Evolutionary conservation across 352 stramenopile genomes (phyloP).

Genomic region (Phytopythium mirpurense): DNA sequence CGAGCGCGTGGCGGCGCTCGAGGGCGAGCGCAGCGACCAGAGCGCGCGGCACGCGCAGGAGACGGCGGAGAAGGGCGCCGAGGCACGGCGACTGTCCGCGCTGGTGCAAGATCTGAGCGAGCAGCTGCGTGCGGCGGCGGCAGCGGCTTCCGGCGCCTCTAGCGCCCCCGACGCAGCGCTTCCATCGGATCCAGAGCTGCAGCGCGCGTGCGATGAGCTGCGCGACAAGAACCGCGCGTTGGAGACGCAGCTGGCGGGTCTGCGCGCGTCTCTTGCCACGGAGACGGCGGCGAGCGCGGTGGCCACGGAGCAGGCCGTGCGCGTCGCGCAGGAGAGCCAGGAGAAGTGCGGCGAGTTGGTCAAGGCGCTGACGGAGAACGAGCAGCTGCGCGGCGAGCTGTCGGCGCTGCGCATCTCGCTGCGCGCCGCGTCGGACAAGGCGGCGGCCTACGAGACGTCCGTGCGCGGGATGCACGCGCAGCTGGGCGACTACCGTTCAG

Average conservation of each 20-base stretch:
- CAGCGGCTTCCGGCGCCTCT: neutral
- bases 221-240: slow-evolving; percentile 34
- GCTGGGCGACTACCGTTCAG: slow-evolving; percentile 40
- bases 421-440: slow-evolving; percentile 28
- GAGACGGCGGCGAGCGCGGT: slow-evolving; percentile 30
- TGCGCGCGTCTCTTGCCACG: slow-evolving; percentile 26
- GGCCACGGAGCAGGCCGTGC: slow-evolving; percentile 21
- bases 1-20: slow-evolving; percentile 36
- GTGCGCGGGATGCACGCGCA: slow-evolving; percentile 46
- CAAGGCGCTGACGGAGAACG: slow-evolving; percentile 42
- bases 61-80: slow-evolving; percentile 18
- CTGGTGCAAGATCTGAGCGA: slow-evolving; percentile 13
- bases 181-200: neutral
- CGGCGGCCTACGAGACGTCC: slow-evolving; percentile 38
- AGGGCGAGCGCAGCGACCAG: slow-evolving; percentile 19
- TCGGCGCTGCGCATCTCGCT: slow-evolving; percentile 24
- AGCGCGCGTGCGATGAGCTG: slow-evolving; percentile 17
- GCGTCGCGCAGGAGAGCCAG: slow-evolving; percentile 33
- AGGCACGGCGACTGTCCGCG: slow-evolving; percentile 18
- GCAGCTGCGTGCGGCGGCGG: slow-evolving; percentile 5
- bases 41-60: slow-evolving; percentile 10
- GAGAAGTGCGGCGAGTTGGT: slow-evolving; percentile 46
- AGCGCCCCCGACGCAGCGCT: slow-evolving; percentile 4
- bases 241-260: slow-evolving; percentile 25
- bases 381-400: slow-evolving; percentile 38